Percentiles rank a stretch among this genome's conserved stretches.
Evolutionary conservation across 495 filamentous ascomycete species (phyloP).

Genomic region (Hapsidospora chrysogenum): DNA sequence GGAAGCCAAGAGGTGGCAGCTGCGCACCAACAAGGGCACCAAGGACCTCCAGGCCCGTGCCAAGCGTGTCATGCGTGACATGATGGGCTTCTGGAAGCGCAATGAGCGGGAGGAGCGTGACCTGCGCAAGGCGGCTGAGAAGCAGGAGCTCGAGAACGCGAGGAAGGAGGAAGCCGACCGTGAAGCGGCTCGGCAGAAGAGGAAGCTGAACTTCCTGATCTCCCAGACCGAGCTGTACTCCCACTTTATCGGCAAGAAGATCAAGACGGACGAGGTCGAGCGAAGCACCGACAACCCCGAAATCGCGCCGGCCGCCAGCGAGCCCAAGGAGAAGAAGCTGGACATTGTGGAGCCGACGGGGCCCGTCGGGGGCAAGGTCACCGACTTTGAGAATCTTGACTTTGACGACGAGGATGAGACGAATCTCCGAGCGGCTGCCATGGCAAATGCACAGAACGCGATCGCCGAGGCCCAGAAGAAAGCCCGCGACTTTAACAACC

Average conservation of each 20-base stretch:
- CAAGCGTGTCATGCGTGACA: constrained; percentile 96
- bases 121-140: constrained; percentile 80
- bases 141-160: constrained; percentile 89
- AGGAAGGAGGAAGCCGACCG: constrained; percentile 93
- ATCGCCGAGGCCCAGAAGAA: constrained; percentile 89
- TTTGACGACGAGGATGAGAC: constrained; percentile 93
- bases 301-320: constrained; percentile 30
- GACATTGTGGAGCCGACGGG: constrained; percentile 43
- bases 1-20: constrained; percentile 93
- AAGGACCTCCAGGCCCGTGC: constrained; percentile 95
- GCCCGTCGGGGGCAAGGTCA: constrained; percentile 51
- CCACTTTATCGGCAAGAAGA: constrained; percentile 98
- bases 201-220: constrained; percentile 98
- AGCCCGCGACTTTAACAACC: constrained; percentile 78
- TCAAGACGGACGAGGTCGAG: constrained; percentile 89
- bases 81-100: constrained; percentile 99
- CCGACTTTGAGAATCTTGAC: constrained; percentile 83
- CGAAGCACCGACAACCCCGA: constrained; percentile 68
- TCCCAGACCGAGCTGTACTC: constrained; percentile 98
- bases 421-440: constrained; percentile 61
- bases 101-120: constrained; percentile 97
- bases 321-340: constrained; percentile 25
- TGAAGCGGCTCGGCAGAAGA: constrained; percentile 90
- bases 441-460: constrained; percentile 91
- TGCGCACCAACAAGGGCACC: constrained; percentile 91